phyloP scores from a whole-genome alignment of 306 rosid genomes.

The Spatholobus suberectus region DNA sequence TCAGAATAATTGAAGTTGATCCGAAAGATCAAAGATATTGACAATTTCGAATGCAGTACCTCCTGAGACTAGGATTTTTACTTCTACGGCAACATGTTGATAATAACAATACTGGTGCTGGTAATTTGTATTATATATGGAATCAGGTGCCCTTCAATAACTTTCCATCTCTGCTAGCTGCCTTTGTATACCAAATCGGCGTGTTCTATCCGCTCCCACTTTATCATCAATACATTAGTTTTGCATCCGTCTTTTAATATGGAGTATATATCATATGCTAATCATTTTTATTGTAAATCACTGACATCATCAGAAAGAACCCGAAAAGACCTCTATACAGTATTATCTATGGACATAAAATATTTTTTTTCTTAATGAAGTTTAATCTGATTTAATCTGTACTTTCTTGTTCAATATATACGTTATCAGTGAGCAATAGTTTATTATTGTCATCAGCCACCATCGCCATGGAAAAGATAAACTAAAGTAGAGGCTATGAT shows the following conservation, averaged over 20 bases:
- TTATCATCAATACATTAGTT: neutral
- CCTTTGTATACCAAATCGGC: neutral
- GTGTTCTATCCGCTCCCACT: neutral
- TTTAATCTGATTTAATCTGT: neutral
- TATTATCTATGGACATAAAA: neutral
- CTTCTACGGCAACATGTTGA: neutral
- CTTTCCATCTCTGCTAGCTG: neutral
- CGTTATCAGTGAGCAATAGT: neutral
- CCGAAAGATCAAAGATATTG: constrained; percentile 10
- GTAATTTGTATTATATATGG: constrained; percentile 26
- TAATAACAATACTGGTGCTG: neutral
- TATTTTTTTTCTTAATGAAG: neutral
- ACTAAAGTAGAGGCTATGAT: too few relatives aligned
- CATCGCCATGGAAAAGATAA: neutral
- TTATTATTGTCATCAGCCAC: neutral
- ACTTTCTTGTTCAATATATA: neutral
- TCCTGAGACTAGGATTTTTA: neutral
- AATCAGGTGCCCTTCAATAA: constrained; percentile 8
- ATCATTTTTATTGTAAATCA: neutral
- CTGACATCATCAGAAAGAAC: neutral
- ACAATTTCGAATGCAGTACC: neutral
- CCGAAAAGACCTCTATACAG: neutral
- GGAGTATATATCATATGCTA: neutral
- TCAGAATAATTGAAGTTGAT: constrained; percentile 16
- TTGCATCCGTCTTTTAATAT: neutral